These are phyloP conservation scores for Talaromyces adpressus DNA, from an alignment of 495 filamentous ascomycete genomes.

Conservation along the genomic window DNA sequence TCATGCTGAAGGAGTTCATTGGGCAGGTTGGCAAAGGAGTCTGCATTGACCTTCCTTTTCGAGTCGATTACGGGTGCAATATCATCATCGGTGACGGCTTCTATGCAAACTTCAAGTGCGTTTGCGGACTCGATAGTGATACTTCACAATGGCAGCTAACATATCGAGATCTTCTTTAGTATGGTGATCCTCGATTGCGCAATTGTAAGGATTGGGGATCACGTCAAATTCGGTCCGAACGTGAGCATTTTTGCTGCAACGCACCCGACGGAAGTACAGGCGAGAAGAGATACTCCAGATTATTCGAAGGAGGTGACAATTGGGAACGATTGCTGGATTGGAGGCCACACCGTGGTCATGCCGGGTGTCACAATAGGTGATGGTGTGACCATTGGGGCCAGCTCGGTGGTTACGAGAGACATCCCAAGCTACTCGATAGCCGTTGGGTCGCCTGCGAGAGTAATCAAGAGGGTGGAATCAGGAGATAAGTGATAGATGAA, in stretches of 20 bases:
- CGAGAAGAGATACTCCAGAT: constrained; percentile 25
- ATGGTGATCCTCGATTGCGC: constrained; percentile 35
- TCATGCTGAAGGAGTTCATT: constrained; percentile 19
- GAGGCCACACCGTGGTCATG: constrained; percentile 30
- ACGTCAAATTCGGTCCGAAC: constrained; percentile 34
- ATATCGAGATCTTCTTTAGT: constrained; percentile 9
- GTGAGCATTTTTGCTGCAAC: constrained; percentile 38
- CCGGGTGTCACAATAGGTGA: constrained; percentile 39
- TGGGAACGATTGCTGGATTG: constrained; percentile 44
- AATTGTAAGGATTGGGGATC: constrained; percentile 37
- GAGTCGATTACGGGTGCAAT: constrained; percentile 40
- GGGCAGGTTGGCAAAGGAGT: constrained; percentile 19
- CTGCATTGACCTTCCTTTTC: constrained; percentile 31
- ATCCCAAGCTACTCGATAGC: constrained; percentile 30
- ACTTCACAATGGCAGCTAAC: neutral
- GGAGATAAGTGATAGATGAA: constrained; percentile 8
- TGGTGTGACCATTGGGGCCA: constrained; percentile 36
- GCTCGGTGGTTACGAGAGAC: constrained; percentile 33
- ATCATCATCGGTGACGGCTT: constrained; percentile 30
- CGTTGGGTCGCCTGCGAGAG: constrained; percentile 28
- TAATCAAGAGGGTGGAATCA: constrained; percentile 27
- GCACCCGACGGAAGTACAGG: constrained; percentile 34
- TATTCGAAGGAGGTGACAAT: constrained; percentile 28
- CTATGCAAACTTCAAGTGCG: constrained; percentile 37
- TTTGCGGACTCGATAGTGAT: neutral